These are phyloP conservation scores for Solanum acaule DNA, from an alignment of 257 asterid genomes.

Conservation along the genomic window DNA sequence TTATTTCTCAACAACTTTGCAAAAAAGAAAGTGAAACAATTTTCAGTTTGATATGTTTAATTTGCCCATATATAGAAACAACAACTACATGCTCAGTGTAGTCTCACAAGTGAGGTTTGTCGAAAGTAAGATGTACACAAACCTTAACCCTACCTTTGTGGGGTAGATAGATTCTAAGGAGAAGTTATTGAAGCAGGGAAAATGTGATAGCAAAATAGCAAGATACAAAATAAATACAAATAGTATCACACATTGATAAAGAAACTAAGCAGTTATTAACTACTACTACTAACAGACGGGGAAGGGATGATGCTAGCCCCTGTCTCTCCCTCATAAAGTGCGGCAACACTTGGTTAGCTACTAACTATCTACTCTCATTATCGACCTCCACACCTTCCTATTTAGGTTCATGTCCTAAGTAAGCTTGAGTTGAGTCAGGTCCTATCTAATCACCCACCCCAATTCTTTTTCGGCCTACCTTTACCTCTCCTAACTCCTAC, in stretches of 20 bases:
- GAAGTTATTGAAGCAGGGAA: not conserved
- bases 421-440: not conserved
- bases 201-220: not conserved
- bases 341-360: not conserved
- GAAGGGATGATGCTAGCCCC: not conserved
- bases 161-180: not conserved
- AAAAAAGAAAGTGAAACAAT: not conserved
- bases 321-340: not conserved
- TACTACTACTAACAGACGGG: not conserved
- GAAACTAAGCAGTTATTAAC: not conserved
- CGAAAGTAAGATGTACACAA: not conserved
- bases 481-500: not conserved
- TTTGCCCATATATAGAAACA: not conserved
- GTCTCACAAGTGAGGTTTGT: not conserved
- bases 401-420: not conserved
- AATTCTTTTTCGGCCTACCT: not conserved
- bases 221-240: not conserved
- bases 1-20: not conserved
- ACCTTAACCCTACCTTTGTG: not conserved
- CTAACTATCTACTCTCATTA: not conserved
- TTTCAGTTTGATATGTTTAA: not conserved
- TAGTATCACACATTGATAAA: not conserved
- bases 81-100: not conserved
- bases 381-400: not conserved
- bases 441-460: not conserved